phyloP scores from a whole-genome alignment of 2,329 filamentous ascomycete species.

The Podosphaera leucotricha region DNA sequence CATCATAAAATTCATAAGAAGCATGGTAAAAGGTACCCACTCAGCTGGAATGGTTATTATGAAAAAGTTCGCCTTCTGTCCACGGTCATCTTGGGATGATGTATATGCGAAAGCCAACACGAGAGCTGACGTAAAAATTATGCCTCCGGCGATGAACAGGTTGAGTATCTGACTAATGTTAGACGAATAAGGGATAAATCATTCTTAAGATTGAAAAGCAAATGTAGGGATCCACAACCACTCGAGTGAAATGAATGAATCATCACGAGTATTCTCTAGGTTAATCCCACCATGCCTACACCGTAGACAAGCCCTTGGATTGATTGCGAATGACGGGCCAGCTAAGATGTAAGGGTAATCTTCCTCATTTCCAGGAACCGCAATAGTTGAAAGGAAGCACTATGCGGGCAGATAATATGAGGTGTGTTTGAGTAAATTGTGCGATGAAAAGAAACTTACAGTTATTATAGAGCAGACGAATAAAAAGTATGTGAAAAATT shows the following conservation, averaged over 20 bases:
- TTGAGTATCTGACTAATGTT: slow-evolving; percentile 23
- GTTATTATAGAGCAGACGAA: slow-evolving; percentile 37
- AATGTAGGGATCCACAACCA: slow-evolving; percentile 18
- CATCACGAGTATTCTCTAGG: slow-evolving; percentile 26
- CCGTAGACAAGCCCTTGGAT: slow-evolving; percentile 25
- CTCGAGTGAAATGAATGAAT: slow-evolving; percentile 16
- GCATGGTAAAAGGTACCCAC: slow-evolving; percentile 57
- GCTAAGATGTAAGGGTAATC: slow-evolving; percentile 30
- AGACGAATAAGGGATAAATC: slow-evolving; percentile 1
- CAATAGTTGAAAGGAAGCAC: slow-evolving; percentile 24
- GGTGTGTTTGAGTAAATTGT: too few relatives aligned
- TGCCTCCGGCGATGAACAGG: slow-evolving; percentile 23
- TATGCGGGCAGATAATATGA: slow-evolving; percentile 39
- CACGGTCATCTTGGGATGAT: slow-evolving; percentile 63
- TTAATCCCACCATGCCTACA: slow-evolving; percentile 31
- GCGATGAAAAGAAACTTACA: slow-evolving; percentile 39
- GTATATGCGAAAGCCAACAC: slow-evolving; percentile 67
- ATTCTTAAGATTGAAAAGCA: slow-evolving; percentile 2
- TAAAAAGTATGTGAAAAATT: slow-evolving; percentile 41
- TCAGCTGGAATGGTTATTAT: slow-evolving; percentile 67
- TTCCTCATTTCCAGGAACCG: slow-evolving; percentile 37
- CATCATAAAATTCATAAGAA: slow-evolving; percentile 50
- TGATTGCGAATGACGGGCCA: slow-evolving; percentile 28
- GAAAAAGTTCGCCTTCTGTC: slow-evolving; percentile 52
- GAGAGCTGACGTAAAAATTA: slow-evolving; percentile 37